Evolutionary conservation across 495 filamentous ascomycete genomes (phyloP), one percentile per base, ranked within the genome.

Genomic region (Podospora pseudocomata): DNA sequence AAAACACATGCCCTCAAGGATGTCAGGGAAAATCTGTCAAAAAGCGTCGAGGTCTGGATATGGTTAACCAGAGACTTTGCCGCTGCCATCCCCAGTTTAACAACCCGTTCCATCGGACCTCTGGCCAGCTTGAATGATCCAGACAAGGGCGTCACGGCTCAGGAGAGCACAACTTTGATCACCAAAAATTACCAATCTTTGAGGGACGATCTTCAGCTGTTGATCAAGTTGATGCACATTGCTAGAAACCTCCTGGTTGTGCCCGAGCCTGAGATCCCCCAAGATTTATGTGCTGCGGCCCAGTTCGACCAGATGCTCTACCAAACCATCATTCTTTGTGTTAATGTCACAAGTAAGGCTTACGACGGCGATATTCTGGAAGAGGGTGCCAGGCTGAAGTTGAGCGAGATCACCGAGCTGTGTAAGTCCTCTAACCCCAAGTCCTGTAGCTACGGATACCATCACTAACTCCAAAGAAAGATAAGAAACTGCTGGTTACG

Each of bases 401-500:
- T 87, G 16, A 81, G 81, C 58, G 84, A 86, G 70, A 83, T 87
- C 53, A 84, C 82, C 4, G 85, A 87, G 60, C 76, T 86, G 34
- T 87, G 81, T 83, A 79, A 68, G 82, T 5, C 7, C 20, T 19
- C 30, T 32, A 32, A n/a, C 16, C 7, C 23, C 39, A 26, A 23
- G 23, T 23, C 23, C 23, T 23, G 23, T 61, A 26, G 39, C 44
- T 11, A 55, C 2, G 2, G 6, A 0, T 18, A n/a, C 34, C 56
- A 3, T 23, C 28, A 55, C 57, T 80, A 67, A 79, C 70, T n/a
- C 18, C 19, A 66, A 20, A 11, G 1, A 30, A 65, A 89, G 86
- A 93, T 79, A 97, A 97, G 78, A 94, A 93, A 74, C 84, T 96
- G 3, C 83, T 97, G 30, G 93, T 96, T 26, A 95, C 91, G 0